Percentiles rank a stretch among this genome's conserved stretches.
These are phyloP conservation scores for Dalechampia spathulata DNA, from an alignment of 441 rosid species.

Conservation along the genomic window DNA sequence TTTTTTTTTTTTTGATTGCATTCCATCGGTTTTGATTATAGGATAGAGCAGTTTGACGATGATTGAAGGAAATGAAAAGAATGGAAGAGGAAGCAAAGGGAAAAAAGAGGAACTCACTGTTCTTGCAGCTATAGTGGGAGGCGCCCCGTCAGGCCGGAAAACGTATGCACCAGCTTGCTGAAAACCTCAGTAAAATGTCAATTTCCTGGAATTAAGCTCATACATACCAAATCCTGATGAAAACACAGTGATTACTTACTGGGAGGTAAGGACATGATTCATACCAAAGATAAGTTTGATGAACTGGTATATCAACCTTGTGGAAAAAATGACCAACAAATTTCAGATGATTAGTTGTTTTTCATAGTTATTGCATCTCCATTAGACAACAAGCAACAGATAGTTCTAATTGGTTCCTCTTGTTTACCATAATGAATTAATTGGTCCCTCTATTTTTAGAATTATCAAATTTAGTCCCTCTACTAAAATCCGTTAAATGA, in stretches of 20 bases:
- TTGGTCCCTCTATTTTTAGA: too few species aligned
- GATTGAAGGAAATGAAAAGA: neutral
- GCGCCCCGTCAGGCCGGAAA: constrained; percentile 60
- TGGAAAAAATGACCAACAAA: constrained; percentile 9
- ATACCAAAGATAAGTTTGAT: constrained; percentile 83
- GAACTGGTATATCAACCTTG: constrained; percentile 62
- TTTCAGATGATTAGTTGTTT: constrained; percentile 3
- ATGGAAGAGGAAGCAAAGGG: neutral
- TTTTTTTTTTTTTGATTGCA: too few species aligned
- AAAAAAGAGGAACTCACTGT: constrained; percentile 36
- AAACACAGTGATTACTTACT: constrained; percentile 23
- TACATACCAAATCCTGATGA: neutral
- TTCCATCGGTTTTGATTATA: neutral
- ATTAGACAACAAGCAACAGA: too few species aligned
- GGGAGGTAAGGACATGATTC: constrained; percentile 31
- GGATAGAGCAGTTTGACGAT: neutral
- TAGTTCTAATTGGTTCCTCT: too few species aligned
- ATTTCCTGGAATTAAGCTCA: neutral
- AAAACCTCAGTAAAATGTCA: constrained; percentile 15
- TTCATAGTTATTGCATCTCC: too few species aligned
- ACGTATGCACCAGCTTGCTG: constrained; percentile 79
- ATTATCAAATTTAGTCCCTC: too few species aligned
- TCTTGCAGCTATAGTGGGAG: constrained; percentile 46
- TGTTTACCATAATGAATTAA: too few species aligned
- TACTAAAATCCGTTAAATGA: too few species aligned